Evolutionary conservation across 2,329 filamentous ascomycete species (phyloP).

Genomic region (Verticillium nubilum): DNA sequence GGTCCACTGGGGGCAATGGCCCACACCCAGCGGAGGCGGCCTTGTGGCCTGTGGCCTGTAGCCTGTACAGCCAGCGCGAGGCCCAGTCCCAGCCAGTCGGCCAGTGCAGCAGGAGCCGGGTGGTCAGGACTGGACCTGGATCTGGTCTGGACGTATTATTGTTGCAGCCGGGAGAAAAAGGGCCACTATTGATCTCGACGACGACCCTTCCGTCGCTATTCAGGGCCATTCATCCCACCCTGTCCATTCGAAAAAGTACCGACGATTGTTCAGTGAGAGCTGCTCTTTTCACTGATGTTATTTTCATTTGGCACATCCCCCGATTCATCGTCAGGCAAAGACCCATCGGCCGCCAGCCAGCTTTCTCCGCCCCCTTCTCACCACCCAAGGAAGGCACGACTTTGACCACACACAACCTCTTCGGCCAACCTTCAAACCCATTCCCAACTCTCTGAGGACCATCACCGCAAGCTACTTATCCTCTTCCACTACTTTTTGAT

Average conservation of each 20-base stretch:
- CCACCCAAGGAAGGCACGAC: background rate
- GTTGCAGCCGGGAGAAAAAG: conserved; percentile 1
- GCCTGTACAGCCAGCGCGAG: background rate
- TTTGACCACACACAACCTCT: background rate
- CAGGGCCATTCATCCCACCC: background rate
- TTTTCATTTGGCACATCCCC: background rate
- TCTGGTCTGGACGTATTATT: background rate
- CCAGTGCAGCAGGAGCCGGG: background rate
- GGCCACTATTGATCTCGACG: background rate
- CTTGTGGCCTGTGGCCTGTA: background rate
- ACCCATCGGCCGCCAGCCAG: background rate
- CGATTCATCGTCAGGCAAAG: background rate
- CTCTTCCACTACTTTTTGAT: background rate
- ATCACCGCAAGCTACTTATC: background rate
- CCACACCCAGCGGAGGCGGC: background rate
- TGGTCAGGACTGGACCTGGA: background rate
- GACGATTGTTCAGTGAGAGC: background rate
- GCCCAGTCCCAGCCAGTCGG: background rate
- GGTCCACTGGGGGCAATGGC: background rate
- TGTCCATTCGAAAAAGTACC: background rate
- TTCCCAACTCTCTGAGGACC: background rate
- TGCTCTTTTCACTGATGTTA: background rate
- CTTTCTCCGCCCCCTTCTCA: background rate
- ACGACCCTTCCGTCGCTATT: background rate
- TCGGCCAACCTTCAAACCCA: background rate